Evolutionary conservation across 495 filamentous ascomycete genomes (phyloP), one percentile per base, ranked within the genome.

Genomic region (Margaritispora aquatica): DNA sequence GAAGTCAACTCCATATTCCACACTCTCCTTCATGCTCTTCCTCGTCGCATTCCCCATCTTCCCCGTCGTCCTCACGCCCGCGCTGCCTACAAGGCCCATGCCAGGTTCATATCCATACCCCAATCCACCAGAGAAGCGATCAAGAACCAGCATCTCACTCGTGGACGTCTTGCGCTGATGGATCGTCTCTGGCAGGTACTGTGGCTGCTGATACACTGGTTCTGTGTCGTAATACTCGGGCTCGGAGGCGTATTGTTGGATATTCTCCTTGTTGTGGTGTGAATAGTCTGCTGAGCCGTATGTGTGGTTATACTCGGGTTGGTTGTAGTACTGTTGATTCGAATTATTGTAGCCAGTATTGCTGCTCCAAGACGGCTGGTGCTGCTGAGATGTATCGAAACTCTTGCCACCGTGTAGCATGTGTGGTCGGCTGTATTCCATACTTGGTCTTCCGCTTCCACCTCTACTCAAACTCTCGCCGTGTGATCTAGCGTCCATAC

Each of bases 1-100:
- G 0, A 61, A 55, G 27, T 61, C 63, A 20, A 65, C 58, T 19
- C 63, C 62, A 52, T 57, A 61, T 26, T 26, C 7, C 46, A 47
- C 13, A n/a, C 52, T 53, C 13, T 17, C 34, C 24, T 29, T 53
- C 23, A 60, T 29, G 26, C 52, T 53, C 48, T 58, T 61, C 7
- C 41, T 17, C 13, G 13, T n/a, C 2, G 21, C 56, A 50, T 17
- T 7, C 36, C 17, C 54, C 41, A 9, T 31, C n/a, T 19, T 34
- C 1, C 49, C 52, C 29, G 29, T 46, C n/a, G 34, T 62, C 46
- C 59, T 41, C 19, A 54, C 58, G 13, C 53, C 63, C 2, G 56
- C 57, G 26, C 54, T 58, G 1, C 59, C 58, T 11, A 29, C 56
- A 11, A 65, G 19, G 19, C 59, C 63, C 5, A 55, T 34, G 0